A percentile compares a stretch with the other conserved stretches of the same genome.
phyloP scores from a whole-genome alignment of 768 basidiomycete genomes.

The Saitozyma sp. region DNA sequence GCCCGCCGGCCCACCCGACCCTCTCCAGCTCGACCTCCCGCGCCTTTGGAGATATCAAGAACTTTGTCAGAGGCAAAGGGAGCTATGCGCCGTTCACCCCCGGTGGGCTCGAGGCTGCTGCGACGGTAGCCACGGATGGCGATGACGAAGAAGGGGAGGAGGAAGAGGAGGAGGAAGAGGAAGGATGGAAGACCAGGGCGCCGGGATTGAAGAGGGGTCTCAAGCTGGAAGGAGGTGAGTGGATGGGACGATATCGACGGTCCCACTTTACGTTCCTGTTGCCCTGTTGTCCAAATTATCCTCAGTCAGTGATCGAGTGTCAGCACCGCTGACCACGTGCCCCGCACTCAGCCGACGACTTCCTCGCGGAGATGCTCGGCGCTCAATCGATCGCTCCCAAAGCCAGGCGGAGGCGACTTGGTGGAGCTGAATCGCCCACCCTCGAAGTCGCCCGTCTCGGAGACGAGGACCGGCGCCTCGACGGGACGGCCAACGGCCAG shows the following conservation, averaged over 20 bases:
- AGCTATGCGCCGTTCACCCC: conserved; percentile 91
- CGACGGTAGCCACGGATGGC: conserved; percentile 10
- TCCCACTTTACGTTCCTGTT: too few relatives aligned
- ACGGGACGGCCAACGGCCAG: too few relatives aligned
- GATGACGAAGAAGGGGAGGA: conserved; percentile 51
- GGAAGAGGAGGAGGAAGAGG: conserved; percentile 48
- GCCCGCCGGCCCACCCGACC: conserved; percentile 57
- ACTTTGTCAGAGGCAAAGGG: conserved; percentile 91
- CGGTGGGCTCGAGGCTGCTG: conserved; percentile 73
- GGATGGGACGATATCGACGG: conserved; percentile 1
- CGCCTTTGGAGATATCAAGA: conserved; percentile 72
- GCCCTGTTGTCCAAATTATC: conserved; percentile 5
- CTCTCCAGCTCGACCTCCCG: conserved; percentile 83
- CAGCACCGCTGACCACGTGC: too few relatives aligned
- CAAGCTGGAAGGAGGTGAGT: conserved; percentile 57
- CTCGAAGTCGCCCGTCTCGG: conserved; percentile 36
- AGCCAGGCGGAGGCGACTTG: conserved; percentile 45
- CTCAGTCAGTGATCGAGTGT: background rate
- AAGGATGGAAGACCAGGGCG: conserved; percentile 63
- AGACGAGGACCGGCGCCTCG: conserved; percentile 20
- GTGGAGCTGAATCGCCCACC: conserved; percentile 26
- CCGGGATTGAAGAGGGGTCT: conserved; percentile 83
- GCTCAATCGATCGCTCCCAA: conserved; percentile 38
- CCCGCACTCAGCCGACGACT: conserved; percentile 37
- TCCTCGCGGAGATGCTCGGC: conserved; percentile 44